These are phyloP conservation scores for Lactifluus hygrophoroides DNA, from an alignment of 768 basidiomycete genomes.

Conservation along the genomic window DNA sequence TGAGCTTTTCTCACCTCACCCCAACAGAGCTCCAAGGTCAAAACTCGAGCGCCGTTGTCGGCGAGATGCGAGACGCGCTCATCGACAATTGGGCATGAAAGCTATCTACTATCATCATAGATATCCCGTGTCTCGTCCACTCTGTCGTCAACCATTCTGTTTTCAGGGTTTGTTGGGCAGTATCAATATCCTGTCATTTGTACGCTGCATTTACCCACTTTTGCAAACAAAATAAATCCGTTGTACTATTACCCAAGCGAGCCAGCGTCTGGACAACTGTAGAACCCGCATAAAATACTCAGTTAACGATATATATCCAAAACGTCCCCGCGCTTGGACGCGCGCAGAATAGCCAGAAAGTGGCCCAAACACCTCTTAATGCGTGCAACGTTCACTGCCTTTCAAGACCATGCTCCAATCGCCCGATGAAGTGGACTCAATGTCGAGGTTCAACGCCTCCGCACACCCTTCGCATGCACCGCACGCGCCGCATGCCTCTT, in stretches of 20 bases:
- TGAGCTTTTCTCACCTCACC: not conserved
- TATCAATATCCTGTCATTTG: conserved; percentile 14
- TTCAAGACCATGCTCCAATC: conserved; percentile 17
- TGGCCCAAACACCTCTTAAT: not conserved
- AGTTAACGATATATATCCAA: not conserved
- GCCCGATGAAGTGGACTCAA: conserved; percentile 17
- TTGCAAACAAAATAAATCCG: conserved; percentile 1
- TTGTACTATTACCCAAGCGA: not conserved
- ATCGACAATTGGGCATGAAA: conserved; percentile 79
- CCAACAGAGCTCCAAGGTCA: conserved; percentile 47
- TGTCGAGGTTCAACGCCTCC: conserved; percentile 10
- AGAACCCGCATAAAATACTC: not conserved
- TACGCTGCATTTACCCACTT: conserved; percentile 8
- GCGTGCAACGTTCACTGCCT: not conserved
- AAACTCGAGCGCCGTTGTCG: conserved; percentile 44
- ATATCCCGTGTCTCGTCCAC: not conserved
- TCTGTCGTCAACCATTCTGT: not conserved
- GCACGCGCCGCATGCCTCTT: conserved; percentile 12
- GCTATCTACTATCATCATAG: not conserved
- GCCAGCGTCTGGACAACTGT: too few species aligned
- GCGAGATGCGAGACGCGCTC: conserved; percentile 51
- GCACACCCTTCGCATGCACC: conserved; percentile 7
- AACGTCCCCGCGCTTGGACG: not conserved
- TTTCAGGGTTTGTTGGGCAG: conserved; percentile 6
- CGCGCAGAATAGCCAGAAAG: not conserved